Evolutionary conservation across 2,329 filamentous ascomycete species (phyloP).

Genomic region (Alternaria angustiovoidea): DNA sequence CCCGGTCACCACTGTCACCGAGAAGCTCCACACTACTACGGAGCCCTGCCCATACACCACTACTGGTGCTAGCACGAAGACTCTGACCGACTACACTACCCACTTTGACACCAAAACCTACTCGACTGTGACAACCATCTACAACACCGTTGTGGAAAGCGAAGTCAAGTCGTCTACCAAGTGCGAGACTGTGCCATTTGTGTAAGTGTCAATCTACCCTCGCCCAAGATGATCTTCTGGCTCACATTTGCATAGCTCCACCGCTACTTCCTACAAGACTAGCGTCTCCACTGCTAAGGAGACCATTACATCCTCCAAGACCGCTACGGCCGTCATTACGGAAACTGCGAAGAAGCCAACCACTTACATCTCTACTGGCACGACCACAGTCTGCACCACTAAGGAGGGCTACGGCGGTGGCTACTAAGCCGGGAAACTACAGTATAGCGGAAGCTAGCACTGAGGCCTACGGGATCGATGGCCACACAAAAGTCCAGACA

Average conservation of each 20-base stretch:
- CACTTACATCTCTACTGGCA: slow-evolving; percentile 28
- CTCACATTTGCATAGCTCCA: slow-evolving; percentile 19
- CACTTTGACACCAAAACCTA: slow-evolving; percentile 21
- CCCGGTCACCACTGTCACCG: slow-evolving; percentile 24
- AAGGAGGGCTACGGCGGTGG: slow-evolving; percentile 14
- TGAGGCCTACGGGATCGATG: background rate
- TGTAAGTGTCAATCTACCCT: slow-evolving; percentile 19
- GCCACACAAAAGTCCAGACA: background rate
- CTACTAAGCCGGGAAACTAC: slow-evolving; percentile 1
- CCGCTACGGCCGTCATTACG: slow-evolving; percentile 19
- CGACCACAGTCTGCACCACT: slow-evolving; percentile 30
- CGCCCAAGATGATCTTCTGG: background rate
- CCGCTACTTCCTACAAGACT: slow-evolving; percentile 27
- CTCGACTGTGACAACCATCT: slow-evolving; percentile 26
- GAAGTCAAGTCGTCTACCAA: slow-evolving; percentile 20
- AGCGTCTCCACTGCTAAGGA: slow-evolving; percentile 21
- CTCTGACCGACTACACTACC: slow-evolving; percentile 8
- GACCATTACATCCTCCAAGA: slow-evolving; percentile 21
- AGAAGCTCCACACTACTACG: slow-evolving; percentile 16
- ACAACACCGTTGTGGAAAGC: slow-evolving; percentile 22
- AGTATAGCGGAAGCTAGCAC: background rate
- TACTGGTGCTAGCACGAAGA: slow-evolving; percentile 21
- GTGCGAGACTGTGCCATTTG: slow-evolving; percentile 21
- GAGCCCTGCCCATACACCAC: slow-evolving; percentile 20
- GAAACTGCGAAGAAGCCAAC: slow-evolving; percentile 27